Evolutionary conservation across 192 early-diverging fungal species (phyloP), one percentile per base, ranked within the genome.

Genomic region (Umbelopsis isabellina): DNA sequence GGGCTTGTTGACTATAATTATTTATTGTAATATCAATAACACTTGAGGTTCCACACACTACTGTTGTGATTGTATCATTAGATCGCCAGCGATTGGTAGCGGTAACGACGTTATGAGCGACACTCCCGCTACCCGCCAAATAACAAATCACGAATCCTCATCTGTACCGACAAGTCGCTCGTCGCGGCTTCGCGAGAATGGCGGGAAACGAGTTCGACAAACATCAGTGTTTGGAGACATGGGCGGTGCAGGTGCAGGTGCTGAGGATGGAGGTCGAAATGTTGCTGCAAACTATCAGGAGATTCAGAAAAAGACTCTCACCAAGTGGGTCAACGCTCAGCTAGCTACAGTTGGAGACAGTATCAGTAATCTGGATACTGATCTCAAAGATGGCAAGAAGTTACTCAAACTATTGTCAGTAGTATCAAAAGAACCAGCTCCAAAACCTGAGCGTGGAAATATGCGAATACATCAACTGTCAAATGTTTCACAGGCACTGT

Each of bases 381-480:
- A 93, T 69, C 73, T 93, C 9, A 78, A 80, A 49, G 85, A 88
- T 58, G 92, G 92, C 10, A 90, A 91, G 65, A 83, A 83, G 37
- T 82, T 93, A 46, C 84, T 93, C 46, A 84, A 90, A 47, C 77
- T 93, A n/a, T 80, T 93, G 2, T 83, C 86, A 68, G 87, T 91
- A 45, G 83, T 93, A 52, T 88, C 90, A 1, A 88, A 90, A 53
- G 91, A 93, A 72, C 86, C 84, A 2, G 79, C 91, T 13, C 89
- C 89, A 11, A 86, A 86, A 49, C 90, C 87, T 58, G 91, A 92
- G 75, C 75, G 84, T 27, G 86, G 89, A 65, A 90, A 87, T 73
- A 83, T 93, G 77, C 86, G 92, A 21, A 89, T 93, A 72, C 92
- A 93, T 67, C 91, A 91, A 69, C 85, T 93, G 49, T 87, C 92